Conservation (phyloP, 768 basidiomycete species). For the Podaxis sp. region DNA sequence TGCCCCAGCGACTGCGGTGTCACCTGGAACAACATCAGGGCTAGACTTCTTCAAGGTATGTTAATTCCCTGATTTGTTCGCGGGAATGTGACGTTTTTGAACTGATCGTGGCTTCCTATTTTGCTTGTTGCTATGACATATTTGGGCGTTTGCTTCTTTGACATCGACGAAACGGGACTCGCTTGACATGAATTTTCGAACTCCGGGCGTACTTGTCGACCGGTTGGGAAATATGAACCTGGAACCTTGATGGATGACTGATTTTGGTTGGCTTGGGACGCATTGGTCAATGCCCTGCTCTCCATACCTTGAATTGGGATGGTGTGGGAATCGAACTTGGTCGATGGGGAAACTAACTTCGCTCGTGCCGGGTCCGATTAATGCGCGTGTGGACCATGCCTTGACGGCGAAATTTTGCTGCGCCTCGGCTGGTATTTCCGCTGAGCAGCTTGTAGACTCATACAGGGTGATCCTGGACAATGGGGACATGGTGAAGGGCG, state of each 20-base stretch:
- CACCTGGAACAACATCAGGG: slow-evolving; percentile 17
- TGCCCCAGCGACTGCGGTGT: slow-evolving; percentile 13
- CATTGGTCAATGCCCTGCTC: not conserved
- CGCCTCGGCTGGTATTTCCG: not conserved
- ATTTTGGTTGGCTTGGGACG: not conserved
- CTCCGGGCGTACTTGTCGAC: not conserved
- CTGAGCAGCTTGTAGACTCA: slow-evolving; percentile 23
- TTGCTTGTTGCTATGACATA: slow-evolving; percentile 13
- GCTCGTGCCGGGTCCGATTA: not conserved
- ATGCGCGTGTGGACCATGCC: not conserved
- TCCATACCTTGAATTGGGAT: not conserved
- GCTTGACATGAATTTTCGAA: slow-evolving; percentile 7
- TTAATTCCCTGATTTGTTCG: slow-evolving; percentile 5
- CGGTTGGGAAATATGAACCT: slow-evolving; percentile 9
- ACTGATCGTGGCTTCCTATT: slow-evolving; percentile 1
- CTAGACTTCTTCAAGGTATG: slow-evolving; percentile 32
- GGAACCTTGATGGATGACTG: not conserved
- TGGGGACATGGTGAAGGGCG: slow-evolving; percentile 18
- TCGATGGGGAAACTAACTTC: not conserved
- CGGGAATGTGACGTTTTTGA: slow-evolving; percentile 7
- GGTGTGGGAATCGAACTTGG: not conserved
- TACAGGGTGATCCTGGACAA: slow-evolving; percentile 33
- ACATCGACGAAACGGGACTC: slow-evolving; percentile 7
- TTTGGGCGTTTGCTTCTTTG: slow-evolving; percentile 5
- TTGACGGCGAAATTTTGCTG: not conserved